Conservation (phyloP, 345 rosid species). For the Pistacia vera region DNA sequence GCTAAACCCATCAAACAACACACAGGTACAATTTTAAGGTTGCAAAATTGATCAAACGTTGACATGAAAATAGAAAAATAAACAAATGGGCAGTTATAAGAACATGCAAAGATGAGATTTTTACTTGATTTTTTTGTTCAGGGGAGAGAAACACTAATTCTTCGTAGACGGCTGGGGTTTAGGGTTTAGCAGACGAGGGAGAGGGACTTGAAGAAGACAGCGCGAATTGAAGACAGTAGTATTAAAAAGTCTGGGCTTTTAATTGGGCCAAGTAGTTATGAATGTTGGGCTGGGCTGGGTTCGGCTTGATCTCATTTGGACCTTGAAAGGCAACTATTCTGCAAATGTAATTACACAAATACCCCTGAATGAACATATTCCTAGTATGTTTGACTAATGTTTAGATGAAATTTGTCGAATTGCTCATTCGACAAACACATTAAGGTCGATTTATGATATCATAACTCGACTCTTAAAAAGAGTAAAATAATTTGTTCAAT, state of each 20-base stretch:
- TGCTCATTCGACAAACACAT: too few species aligned
- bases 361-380: too few species aligned
- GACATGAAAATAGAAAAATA: not conserved
- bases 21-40: not conserved
- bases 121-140: not conserved
- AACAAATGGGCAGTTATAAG: not conserved
- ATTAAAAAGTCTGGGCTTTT: not conserved
- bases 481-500: too few species aligned
- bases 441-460: too few species aligned
- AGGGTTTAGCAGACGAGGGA: conserved; percentile 10
- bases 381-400: too few species aligned
- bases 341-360: too few species aligned
- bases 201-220: not conserved
- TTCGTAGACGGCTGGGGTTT: conserved; percentile 9
- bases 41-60: not conserved
- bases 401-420: too few species aligned
- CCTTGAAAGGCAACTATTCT: too few species aligned
- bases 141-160: not conserved
- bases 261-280: not conserved
- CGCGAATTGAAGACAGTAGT: not conserved
- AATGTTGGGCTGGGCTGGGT: not conserved
- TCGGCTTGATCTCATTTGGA: not conserved
- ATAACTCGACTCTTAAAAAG: too few species aligned
- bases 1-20: not conserved
- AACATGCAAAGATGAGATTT: not conserved